Conservation (phyloP, 2,329 filamentous ascomycete species). For the Colletotrichum sp. region DNA sequence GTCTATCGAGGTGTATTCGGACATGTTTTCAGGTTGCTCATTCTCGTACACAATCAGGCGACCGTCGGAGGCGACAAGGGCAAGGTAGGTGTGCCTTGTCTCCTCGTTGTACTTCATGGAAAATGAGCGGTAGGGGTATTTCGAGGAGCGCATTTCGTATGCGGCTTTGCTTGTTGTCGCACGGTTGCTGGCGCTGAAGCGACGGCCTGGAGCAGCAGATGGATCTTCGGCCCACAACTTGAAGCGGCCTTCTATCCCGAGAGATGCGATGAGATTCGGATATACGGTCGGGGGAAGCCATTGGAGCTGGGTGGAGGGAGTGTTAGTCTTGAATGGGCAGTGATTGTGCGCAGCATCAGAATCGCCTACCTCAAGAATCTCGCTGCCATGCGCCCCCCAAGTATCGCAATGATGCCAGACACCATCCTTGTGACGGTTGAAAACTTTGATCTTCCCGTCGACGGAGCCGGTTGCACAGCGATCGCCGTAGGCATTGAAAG, state of each 20-base stretch:
- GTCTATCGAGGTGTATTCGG: slow-evolving; percentile 77
- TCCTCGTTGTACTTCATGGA: slow-evolving; percentile 85
- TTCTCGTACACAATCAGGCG: slow-evolving; percentile 83
- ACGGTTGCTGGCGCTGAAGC: slow-evolving; percentile 72
- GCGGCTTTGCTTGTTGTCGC: slow-evolving; percentile 48
- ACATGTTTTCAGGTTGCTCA: slow-evolving; percentile 80
- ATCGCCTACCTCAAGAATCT: slow-evolving; percentile 79
- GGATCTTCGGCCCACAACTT: slow-evolving; percentile 94
- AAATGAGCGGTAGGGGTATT: slow-evolving; percentile 77
- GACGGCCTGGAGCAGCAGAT: slow-evolving; percentile 77
- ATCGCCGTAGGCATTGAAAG: slow-evolving; percentile 92
- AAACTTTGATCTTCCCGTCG: slow-evolving; percentile 92
- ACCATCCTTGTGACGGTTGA: slow-evolving; percentile 80
- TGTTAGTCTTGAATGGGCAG: background rate
- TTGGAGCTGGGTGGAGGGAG: slow-evolving; percentile 68
- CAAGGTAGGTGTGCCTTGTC: slow-evolving; percentile 81
- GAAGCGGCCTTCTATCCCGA: slow-evolving; percentile 88
- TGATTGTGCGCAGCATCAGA: background rate
- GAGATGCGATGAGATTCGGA: slow-evolving; percentile 82
- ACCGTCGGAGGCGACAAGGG: slow-evolving; percentile 83
- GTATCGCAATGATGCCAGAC: slow-evolving; percentile 83
- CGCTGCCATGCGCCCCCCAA: slow-evolving; percentile 89
- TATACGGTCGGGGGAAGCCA: slow-evolving; percentile 93
- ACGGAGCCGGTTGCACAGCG: slow-evolving; percentile 90
- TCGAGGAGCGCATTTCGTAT: slow-evolving; percentile 63